Conservation (phyloP, 208 protist genomes). For the Trypanosoma rangeli region DNA sequence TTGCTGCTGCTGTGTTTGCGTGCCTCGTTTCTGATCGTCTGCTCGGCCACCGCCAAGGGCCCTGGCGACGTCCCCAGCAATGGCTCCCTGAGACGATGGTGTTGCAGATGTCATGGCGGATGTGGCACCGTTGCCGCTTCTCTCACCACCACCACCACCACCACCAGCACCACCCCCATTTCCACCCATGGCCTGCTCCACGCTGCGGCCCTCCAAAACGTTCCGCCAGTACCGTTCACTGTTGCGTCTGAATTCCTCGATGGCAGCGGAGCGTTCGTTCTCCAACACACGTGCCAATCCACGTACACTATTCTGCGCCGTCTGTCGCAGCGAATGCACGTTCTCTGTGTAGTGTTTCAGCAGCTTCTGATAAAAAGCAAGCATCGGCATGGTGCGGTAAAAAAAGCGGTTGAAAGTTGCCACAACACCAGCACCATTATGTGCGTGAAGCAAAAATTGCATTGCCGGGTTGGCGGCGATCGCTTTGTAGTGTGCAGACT, state of each 20-base stretch:
- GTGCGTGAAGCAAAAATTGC: conserved; percentile 44
- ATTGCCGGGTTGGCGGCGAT: conserved; percentile 55
- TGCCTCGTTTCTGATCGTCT: background rate
- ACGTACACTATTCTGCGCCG: conserved; percentile 46
- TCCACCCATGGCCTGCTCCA: conserved; percentile 37
- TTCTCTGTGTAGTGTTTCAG: conserved; percentile 43
- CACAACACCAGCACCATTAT: conserved; percentile 37
- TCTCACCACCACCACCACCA: conserved; percentile 1
- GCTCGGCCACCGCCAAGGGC: conserved; percentile 13
- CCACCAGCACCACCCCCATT: conserved; percentile 13
- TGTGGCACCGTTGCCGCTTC: background rate
- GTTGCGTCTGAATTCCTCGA: conserved; percentile 88
- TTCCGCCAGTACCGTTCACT: conserved; percentile 87
- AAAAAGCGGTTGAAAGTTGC: conserved; percentile 80
- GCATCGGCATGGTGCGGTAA: conserved; percentile 76
- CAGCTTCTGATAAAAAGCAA: conserved; percentile 63
- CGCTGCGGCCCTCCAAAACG: conserved; percentile 66
- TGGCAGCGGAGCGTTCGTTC: conserved; percentile 52
- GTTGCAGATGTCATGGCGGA: background rate
- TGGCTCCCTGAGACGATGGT: background rate
- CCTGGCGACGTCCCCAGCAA: conserved; percentile 5
- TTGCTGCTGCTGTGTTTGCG: conserved; percentile 11
- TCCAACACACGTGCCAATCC: conserved; percentile 55
- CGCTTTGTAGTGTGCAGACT: conserved; percentile 49
- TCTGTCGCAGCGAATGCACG: conserved; percentile 35